Evolutionary conservation across 179 eudicot genomes (phyloP), one percentile per base, ranked within the genome.

Genomic region (Spergularia azorica): DNA sequence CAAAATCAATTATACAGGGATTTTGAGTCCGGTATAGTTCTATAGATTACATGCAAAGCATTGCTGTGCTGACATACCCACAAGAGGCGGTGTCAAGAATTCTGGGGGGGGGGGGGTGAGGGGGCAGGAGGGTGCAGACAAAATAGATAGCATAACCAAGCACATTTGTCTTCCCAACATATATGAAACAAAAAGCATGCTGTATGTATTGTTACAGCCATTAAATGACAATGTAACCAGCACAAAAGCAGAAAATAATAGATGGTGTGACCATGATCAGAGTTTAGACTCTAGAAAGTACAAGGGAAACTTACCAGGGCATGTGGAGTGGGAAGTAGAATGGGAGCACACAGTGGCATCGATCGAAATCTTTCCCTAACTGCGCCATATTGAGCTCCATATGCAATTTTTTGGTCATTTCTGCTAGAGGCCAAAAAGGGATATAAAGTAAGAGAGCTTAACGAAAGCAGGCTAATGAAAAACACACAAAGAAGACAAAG

Each of bases 281-380:
- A 2, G 39, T 36, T 3, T 36, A 36, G 59, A 58, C 10, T 26
- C 12, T 9, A 14, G 70, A 51, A 77, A 56, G 21, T 48, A 43
- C 48, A 39, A 50, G 66, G 39, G 39, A 36, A 36, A 36, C 4
- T 3, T 36, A 93, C 98, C 96, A 93, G 83, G 69, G 98, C 97
- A 89, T 95, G 98, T 66, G 98, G 83, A 70, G 97, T 88, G 41
- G 98, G 95, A 74, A 95, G 97, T 79, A 95, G 80, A 80, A 93
- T 87, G 60, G 98, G 95, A 80, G 92, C 89, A 78, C 97, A 93
- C 43, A 95, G 72, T 75, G 98, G 97, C 90, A 95, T 90, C 55
- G 98, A 95, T 36, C 97, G 94, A 78, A 93, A 95, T 81, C 90
- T 91, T 82, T 93, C 97, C 85, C 86, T 93, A 76, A 87, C 46